phyloP scores from a whole-genome alignment of 1,284 basidiomycete genomes.

The Ceratobasidium sp. region DNA sequence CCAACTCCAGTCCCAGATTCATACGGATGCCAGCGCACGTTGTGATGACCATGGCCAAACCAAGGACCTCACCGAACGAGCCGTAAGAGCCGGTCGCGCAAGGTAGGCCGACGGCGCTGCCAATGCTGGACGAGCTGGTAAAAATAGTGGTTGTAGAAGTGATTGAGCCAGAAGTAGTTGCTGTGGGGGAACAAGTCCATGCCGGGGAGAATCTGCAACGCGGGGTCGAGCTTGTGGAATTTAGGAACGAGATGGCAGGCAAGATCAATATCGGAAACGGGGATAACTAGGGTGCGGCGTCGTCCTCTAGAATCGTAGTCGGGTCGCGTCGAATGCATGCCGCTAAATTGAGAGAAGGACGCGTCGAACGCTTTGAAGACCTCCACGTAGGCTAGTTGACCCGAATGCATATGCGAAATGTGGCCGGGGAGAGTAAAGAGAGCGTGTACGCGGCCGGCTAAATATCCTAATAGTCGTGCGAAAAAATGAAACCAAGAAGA shows the following conservation, averaged over 20 bases:
- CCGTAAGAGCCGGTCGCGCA: background rate
- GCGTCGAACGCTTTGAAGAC: background rate
- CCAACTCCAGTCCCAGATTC: too few species aligned
- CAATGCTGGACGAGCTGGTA: conserved; percentile 22
- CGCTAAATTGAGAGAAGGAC: background rate
- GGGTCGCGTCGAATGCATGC: background rate
- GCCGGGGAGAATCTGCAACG: background rate
- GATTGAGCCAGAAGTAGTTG: conserved; percentile 10
- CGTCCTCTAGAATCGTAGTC: background rate
- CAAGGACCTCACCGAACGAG: too few species aligned
- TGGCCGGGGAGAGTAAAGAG: conserved; percentile 14
- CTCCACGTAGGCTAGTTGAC: conserved; percentile 12
- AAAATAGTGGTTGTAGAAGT: conserved; percentile 12
- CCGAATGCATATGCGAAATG: background rate
- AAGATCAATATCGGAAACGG: background rate
- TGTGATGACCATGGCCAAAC: too few species aligned
- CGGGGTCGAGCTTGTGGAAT: background rate
- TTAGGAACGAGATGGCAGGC: conserved; percentile 32
- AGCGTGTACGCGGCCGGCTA: conserved; percentile 10
- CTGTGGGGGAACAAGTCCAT: background rate
- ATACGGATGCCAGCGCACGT: too few species aligned
- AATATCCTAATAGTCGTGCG: background rate
- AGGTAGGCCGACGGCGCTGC: background rate
- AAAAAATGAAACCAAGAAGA: background rate
- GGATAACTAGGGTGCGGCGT: conserved; percentile 12